Percentiles rank a stretch among this genome's conserved stretches.
Evolutionary conservation across 1,139 yeast genomes (phyloP).

Genomic region (Debaryomyces udenii): DNA sequence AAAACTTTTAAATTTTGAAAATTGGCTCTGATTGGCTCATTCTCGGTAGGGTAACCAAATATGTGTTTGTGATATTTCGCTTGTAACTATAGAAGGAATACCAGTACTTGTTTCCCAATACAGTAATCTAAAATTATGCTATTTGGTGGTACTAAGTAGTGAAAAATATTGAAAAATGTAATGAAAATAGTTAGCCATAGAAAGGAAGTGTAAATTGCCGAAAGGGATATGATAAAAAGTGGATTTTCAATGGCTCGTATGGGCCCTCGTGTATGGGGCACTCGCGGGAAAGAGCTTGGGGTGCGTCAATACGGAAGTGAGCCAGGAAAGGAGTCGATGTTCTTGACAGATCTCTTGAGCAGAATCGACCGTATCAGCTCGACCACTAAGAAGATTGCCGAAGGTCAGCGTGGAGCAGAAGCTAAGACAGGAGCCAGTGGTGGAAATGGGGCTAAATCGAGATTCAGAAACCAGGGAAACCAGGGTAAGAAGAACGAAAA

Average conservation of each 20-base stretch:
- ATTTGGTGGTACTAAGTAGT: conserved; percentile 2
- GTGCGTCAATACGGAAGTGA: conserved; percentile 7
- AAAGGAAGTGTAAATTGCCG: background rate
- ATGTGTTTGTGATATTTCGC: background rate
- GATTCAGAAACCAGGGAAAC: background rate
- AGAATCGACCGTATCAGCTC: conserved; percentile 37
- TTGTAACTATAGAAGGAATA: background rate
- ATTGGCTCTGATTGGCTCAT: conserved; percentile 7
- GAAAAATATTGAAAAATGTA: too few species aligned
- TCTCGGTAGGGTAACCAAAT: conserved; percentile 7
- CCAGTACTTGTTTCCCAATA: conserved; percentile 3
- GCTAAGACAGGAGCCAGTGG: background rate
- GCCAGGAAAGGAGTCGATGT: conserved; percentile 17
- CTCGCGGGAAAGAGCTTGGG: background rate
- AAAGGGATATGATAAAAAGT: conserved; percentile 1
- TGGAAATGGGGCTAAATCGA: background rate
- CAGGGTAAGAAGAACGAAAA: conserved; percentile 10
- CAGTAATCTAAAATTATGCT: conserved; percentile 7
- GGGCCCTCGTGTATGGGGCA: background rate
- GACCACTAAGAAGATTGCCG: conserved; percentile 15
- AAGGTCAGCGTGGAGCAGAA: background rate
- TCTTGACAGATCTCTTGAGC: conserved; percentile 37
- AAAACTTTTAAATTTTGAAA: conserved; percentile 10
- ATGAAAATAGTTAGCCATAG: background rate
- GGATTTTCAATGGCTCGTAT: background rate